Base-by-base conservation (phyloP, 2,329 filamentous ascomycete species). In the Aureobasidium melanogenum region DNA sequence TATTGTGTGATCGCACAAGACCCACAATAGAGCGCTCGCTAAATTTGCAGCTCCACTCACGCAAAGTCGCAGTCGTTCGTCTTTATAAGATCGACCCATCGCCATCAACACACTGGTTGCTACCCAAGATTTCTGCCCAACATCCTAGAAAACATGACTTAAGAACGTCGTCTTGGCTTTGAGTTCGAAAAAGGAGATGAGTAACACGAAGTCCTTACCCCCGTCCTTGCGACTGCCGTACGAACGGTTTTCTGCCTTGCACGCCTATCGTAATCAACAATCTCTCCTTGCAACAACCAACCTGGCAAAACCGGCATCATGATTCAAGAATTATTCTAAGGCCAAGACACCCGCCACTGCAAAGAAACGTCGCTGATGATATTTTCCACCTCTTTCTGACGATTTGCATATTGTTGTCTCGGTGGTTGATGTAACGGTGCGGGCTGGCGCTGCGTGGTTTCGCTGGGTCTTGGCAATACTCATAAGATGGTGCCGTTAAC, bases 201-300 rank as follows among this genome's bases (percentile, higher is more conserved):
- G 28, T 15, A 55, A 43, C 51, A 55, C 36, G 39, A 22, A 47
- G 26, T 50, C 19, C 24, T 34, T 43, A 17, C 9, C 5, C 50
- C 36, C 50, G 15, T 26, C 32, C 10, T 12, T 15, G 1, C 12
- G 38, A 46, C 39, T 58, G 54, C 38, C 54, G 30, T 19, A 4
- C 17, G 30, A 47, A 58, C 54, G 43, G 54, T 47, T 58, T 41
- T 54, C 41, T 43, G 38, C 52, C 52, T 17, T 19, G 28, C 30
- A 58, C 54, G 54, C 41, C 54, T 58, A 58, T 58, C 54, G 22
- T 22, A 58, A 58, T 58, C 54, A 58, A 43, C 39, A 58, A 38
- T 32, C 38, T 44, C 34, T 32, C 12, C 30, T 24, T 34, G 24
- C 51, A 22, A 55, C 51, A 22, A 55, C 44, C 12, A 26, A 44